A percentile compares a stretch with the other conserved stretches of the same genome.
phyloP scores from a whole-genome alignment of 164 flowering plant genomes.

The Vitis labrusca region DNA sequence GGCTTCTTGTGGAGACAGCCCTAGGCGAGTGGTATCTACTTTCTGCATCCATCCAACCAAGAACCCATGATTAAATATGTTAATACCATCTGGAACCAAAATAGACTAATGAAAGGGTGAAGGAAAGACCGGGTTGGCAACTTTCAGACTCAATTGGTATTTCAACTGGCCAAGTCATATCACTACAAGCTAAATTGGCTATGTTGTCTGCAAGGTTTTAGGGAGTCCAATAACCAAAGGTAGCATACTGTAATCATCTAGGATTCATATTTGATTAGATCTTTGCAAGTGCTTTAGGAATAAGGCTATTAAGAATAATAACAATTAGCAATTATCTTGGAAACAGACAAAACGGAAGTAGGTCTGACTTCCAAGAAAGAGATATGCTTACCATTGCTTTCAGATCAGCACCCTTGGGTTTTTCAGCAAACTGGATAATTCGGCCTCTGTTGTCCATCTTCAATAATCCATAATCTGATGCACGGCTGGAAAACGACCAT shows the following conservation, averaged over 20 bases:
- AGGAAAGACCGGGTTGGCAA: too few relatives aligned
- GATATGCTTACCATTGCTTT: constrained; percentile 66
- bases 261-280: too few relatives aligned
- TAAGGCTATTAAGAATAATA: not conserved
- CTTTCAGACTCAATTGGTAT: too few relatives aligned
- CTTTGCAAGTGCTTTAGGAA: too few relatives aligned
- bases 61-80: constrained; percentile 1
- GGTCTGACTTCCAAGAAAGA: not conserved
- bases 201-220: too few relatives aligned
- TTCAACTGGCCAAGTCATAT: too few relatives aligned
- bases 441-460: constrained; percentile 71
- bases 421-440: constrained; percentile 68
- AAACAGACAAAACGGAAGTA: not conserved
- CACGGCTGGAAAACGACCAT: constrained; percentile 60
- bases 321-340: not conserved
- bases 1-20: constrained; percentile 72
- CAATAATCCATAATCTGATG: constrained; percentile 86
- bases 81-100: not conserved
- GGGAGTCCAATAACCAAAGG: too few relatives aligned
- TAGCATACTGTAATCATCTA: too few relatives aligned
- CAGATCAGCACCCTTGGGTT: constrained; percentile 70
- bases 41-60: constrained; percentile 46
- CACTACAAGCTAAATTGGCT: too few relatives aligned
- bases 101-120: not conserved
- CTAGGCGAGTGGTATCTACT: constrained; percentile 72